Evolutionary conservation across 345 rosid genomes (phyloP).

Genomic region (Ailanthus altissimus): DNA sequence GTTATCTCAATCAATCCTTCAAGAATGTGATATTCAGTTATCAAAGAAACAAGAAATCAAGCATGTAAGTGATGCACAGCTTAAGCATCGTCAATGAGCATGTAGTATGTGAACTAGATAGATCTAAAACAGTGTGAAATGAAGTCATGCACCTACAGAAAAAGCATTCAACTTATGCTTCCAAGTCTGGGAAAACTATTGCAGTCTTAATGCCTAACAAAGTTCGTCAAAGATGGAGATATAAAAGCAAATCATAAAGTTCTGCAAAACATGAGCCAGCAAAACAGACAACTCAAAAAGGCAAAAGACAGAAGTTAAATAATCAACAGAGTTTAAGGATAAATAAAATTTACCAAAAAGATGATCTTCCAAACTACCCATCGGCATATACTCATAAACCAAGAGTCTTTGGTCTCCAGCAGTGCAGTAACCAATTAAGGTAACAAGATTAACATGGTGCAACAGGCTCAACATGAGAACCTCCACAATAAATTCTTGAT

Average conservation of each 20-base stretch:
- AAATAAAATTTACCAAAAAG: conserved; percentile 64
- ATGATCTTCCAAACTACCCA: conserved; percentile 96
- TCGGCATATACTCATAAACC: conserved; percentile 93
- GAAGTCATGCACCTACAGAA: neutral
- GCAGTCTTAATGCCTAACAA: neutral
- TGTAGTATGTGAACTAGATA: neutral
- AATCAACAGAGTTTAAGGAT: neutral
- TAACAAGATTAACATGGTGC: conserved; percentile 87
- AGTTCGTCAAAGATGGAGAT: neutral
- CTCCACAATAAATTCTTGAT: conserved; percentile 91
- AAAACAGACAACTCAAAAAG: neutral
- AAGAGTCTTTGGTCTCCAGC: conserved; percentile 92
- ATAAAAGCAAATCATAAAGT: neutral
- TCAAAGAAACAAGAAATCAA: neutral
- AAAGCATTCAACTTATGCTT: neutral
- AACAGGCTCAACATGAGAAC: conserved; percentile 93
- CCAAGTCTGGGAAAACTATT: neutral
- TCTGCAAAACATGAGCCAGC: neutral
- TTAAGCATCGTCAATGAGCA: neutral
- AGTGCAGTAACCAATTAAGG: conserved; percentile 87
- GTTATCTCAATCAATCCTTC: neutral
- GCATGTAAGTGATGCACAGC: neutral
- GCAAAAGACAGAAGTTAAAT: neutral
- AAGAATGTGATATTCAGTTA: neutral
- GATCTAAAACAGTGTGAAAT: conserved; percentile 7